Percentiles rank a stretch among this genome's conserved stretches.
Evolutionary conservation across 2,329 filamentous ascomycete species (phyloP).

Genomic region (Grosmannia clavigera): DNA sequence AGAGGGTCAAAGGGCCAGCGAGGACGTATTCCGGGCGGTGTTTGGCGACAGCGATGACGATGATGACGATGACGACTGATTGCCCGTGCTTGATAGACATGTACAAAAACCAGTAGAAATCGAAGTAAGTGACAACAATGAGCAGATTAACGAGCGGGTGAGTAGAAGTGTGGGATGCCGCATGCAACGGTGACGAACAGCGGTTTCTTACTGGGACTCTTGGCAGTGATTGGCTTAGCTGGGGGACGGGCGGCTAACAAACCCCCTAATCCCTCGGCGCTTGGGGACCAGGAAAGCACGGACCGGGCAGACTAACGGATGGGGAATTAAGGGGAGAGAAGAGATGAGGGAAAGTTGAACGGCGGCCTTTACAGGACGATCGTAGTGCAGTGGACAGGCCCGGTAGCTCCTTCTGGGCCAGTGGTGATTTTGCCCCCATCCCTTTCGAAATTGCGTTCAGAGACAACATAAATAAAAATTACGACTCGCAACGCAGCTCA

Average conservation of each 20-base stretch:
- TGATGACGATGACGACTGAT: slow-evolving; percentile 10
- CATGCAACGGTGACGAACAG: background rate
- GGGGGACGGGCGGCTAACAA: background rate
- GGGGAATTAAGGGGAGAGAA: background rate
- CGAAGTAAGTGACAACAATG: background rate
- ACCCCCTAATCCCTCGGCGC: background rate
- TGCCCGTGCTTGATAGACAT: background rate
- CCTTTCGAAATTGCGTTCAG: background rate
- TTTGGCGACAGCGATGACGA: slow-evolving; percentile 82
- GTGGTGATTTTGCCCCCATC: background rate
- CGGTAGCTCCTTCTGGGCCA: background rate
- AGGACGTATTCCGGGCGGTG: slow-evolving; percentile 80
- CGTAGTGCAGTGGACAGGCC: background rate
- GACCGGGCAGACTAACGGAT: background rate
- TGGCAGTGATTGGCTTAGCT: background rate
- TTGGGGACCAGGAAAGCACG: background rate
- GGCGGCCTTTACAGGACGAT: background rate
- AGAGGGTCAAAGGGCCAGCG: slow-evolving; percentile 60
- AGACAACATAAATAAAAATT: background rate
- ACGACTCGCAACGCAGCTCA: background rate
- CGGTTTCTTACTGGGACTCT: background rate
- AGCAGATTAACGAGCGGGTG: background rate
- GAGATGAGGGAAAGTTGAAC: background rate
- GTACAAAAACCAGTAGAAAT: background rate
- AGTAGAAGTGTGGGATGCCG: background rate